Evolutionary conservation across 2,329 filamentous ascomycete species (phyloP), one percentile per base, ranked within the genome.

Genomic region (Calonectria leucothoes): DNA sequence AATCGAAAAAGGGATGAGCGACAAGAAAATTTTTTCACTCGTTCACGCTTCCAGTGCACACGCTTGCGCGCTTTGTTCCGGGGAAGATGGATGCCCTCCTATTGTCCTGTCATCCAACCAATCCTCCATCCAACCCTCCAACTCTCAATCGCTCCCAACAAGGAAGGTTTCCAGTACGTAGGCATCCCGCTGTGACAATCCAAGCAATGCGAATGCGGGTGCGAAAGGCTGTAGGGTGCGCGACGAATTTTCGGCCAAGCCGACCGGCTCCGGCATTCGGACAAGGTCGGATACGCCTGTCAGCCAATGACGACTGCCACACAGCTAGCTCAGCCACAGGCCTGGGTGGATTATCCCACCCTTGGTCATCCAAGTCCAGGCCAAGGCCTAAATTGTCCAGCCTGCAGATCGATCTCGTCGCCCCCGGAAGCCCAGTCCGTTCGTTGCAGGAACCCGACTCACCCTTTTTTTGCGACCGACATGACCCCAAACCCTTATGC

Each of bases 191-290:
- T 66, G 45, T 42, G 20, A 49, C 39, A 66, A 25, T 17, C 57
- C 67, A 42, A 42, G 66, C 20, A 23, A 45, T 69, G 59, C 42
- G 55, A 42, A 49, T 45, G 29, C 45, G 49, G 31, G 61, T 52
- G 69, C 49, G 37, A 52, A 66, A 59, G 59, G 37, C 65, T 72
- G 70, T 66, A 52, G 37, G 52, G 65, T 77, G 68, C 45, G 67
- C 74, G 71, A 73, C 71, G 75, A 69, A 51, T 55, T 17, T 66
- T 79, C 77, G 78, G 78, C 64, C 74, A 75, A 75, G 64, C 78
- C 78, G 78, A 79, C 69, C 75, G 65, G 76, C 77, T 76, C 69
- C 69, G 70, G 71, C 57, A 57, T 31, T 76, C 75, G 73, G 77
- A 76, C 66, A 68, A 59, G 69, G 42, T 74, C 76, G 76, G 75